phyloP scores from a whole-genome alignment of 306 rosid genomes.

The Malus asiatica region DNA sequence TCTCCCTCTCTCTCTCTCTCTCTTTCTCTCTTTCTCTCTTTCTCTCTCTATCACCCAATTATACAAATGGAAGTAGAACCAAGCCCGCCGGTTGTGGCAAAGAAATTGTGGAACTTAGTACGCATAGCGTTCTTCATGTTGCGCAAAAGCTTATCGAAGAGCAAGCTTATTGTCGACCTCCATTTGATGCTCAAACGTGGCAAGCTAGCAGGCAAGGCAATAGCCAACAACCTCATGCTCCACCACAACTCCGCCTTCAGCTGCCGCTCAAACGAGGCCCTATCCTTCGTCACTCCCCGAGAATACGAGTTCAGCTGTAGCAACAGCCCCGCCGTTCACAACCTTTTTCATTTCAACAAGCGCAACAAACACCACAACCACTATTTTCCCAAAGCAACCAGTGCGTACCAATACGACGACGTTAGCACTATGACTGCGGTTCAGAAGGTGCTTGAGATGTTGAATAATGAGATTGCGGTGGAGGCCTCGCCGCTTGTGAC shows the following conservation, averaged over 20 bases:
- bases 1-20: neutral
- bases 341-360: constrained; percentile 31
- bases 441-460: constrained; percentile 58
- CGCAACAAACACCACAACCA: constrained; percentile 21
- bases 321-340: constrained; percentile 52
- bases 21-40: neutral
- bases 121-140: constrained; percentile 53
- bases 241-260: constrained; percentile 42
- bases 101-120: constrained; percentile 55
- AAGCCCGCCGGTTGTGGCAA: constrained; percentile 39
- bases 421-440: constrained; percentile 36
- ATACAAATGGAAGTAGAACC: constrained; percentile 55
- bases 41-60: neutral
- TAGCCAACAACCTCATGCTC: constrained; percentile 42
- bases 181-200: constrained; percentile 55
- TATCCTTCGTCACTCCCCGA: constrained; percentile 46
- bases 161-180: constrained; percentile 47
- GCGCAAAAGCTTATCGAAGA: constrained; percentile 59
- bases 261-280: constrained; percentile 41
- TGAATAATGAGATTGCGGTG: constrained; percentile 26
- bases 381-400: constrained; percentile 7
- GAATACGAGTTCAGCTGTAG: constrained; percentile 97
- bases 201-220: constrained; percentile 62
- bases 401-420: constrained; percentile 36
- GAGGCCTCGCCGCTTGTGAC: constrained; percentile 61